Evolutionary conservation across 2,329 filamentous ascomycete genomes (phyloP).

Genomic region (Microdochium paspali): DNA sequence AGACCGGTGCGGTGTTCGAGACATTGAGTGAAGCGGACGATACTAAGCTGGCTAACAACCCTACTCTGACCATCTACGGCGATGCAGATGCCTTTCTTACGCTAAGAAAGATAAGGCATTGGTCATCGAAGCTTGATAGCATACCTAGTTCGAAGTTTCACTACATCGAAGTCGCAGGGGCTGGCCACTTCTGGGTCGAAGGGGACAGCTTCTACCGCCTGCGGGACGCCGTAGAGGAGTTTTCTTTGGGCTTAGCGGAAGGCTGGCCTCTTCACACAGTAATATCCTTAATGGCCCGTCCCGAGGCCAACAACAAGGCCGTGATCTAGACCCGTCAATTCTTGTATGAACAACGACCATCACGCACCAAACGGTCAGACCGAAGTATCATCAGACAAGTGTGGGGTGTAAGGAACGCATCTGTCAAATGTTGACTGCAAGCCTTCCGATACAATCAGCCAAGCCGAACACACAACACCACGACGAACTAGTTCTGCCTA

Average conservation of each 20-base stretch:
- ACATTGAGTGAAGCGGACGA: conserved; percentile 23
- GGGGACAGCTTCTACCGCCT: conserved; percentile 32
- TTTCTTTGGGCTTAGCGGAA: conserved; percentile 8
- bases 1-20: conserved; percentile 5
- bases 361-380: too few relatives aligned
- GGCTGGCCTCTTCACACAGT: background rate
- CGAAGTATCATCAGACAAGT: too few relatives aligned
- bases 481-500: too few relatives aligned
- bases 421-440: too few relatives aligned
- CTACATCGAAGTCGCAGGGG: conserved; percentile 37
- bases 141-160: conserved; percentile 33
- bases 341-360: too few relatives aligned
- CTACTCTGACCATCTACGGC: conserved; percentile 65
- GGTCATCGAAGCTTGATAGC: conserved; percentile 47
- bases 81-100: conserved; percentile 66
- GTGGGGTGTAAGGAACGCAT: too few relatives aligned
- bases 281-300: background rate
- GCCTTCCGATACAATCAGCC: too few relatives aligned
- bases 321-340: too few relatives aligned
- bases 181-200: conserved; percentile 57
- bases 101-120: conserved; percentile 52
- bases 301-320: too few relatives aligned
- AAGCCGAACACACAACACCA: too few relatives aligned
- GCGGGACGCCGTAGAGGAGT: conserved; percentile 17
- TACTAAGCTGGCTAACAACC: conserved; percentile 45